Evolutionary conservation across 495 filamentous ascomycete species (phyloP).

Genomic region (Xylaria grammica): DNA sequence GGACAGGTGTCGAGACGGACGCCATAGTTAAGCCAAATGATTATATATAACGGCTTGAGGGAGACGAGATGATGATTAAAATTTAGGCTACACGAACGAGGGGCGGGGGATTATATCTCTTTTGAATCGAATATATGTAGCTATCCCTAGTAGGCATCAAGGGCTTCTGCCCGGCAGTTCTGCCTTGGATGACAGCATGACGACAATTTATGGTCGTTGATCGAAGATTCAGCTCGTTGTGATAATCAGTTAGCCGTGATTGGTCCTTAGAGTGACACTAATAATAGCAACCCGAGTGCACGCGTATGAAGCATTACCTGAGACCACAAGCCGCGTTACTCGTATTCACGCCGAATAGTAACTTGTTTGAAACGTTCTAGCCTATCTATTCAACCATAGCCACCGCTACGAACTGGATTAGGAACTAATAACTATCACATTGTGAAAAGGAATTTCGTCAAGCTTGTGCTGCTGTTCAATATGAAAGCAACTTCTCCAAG

Average conservation of each 20-base stretch:
- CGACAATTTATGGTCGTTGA: too few species aligned
- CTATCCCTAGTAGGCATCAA: neutral
- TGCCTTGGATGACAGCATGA: constrained; percentile 13
- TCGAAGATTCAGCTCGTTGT: too few species aligned
- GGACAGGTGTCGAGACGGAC: too few species aligned
- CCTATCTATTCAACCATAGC: neutral
- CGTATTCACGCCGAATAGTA: neutral
- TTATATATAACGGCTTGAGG: neutral
- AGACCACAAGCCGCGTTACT: neutral
- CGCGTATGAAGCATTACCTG: too few species aligned
- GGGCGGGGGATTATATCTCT: neutral
- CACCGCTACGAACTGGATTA: neutral
- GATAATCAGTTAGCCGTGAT: constrained; percentile 1
- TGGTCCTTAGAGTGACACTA: neutral
- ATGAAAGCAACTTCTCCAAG: neutral
- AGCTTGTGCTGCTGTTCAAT: neutral
- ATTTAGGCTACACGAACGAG: neutral
- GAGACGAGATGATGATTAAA: neutral
- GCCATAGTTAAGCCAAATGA: neutral
- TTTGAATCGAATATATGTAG: neutral
- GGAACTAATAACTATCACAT: neutral
- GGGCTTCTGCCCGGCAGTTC: constrained; percentile 10
- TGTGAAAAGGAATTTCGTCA: neutral
- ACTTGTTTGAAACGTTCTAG: neutral
- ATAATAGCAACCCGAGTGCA: too few species aligned